phyloP scores from a whole-genome alignment of 305 asterid species.

The Fraxinus ornus region DNA sequence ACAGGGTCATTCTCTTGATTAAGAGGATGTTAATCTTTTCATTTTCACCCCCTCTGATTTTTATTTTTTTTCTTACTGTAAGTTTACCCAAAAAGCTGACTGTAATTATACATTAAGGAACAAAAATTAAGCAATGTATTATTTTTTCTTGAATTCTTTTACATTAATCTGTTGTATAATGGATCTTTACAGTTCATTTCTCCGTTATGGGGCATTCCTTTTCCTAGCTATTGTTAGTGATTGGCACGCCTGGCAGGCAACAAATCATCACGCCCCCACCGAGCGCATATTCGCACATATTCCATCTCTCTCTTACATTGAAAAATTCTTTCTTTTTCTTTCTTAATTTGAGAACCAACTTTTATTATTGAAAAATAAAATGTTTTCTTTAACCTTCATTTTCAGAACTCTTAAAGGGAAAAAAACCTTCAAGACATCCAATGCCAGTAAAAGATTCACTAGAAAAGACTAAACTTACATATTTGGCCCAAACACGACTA shows the following conservation, averaged over 20 bases:
- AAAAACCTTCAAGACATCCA: no score
- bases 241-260: conserved; percentile 44
- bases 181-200: conserved; percentile 41
- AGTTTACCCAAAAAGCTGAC: conserved; percentile 7
- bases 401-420: no score
- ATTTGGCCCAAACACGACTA: no score
- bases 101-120: neutral
- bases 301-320: conserved; percentile 24
- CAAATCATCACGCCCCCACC: conserved; percentile 21
- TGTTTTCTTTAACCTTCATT: conserved; percentile 8
- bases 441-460: no score
- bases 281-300: conserved; percentile 10
- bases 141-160: neutral
- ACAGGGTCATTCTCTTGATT: conserved; percentile 4
- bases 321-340: conserved; percentile 20
- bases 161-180: neutral
- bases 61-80: neutral
- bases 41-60: no score
- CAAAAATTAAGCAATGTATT: neutral
- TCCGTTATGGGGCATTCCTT: conserved; percentile 28
- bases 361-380: conserved; percentile 6
- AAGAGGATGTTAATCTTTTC: neutral
- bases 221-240: conserved; percentile 51
- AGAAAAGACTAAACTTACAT: no score
- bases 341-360: conserved; percentile 7